Conservation (phyloP, 2,329 filamentous ascomycete species). For the Zalaria sp. region DNA sequence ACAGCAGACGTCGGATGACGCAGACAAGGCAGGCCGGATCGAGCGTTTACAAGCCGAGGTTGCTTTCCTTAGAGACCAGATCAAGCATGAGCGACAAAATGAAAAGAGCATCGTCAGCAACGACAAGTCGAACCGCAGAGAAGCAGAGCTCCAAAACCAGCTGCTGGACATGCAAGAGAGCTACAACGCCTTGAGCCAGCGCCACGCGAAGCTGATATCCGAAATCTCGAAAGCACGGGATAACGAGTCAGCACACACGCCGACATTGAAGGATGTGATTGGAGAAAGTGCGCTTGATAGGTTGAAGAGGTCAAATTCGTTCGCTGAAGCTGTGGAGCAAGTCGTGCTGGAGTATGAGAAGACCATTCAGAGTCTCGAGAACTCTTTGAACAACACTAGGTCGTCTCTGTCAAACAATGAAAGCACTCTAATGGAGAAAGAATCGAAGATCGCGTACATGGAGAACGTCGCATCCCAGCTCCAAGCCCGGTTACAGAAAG, state of each 20-base stretch:
- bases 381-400: conserved; percentile 79
- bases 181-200: conserved; percentile 78
- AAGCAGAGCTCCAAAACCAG: conserved; percentile 85
- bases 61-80: conserved; percentile 83
- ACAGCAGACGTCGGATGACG: conserved; percentile 75
- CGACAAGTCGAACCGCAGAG: conserved; percentile 37
- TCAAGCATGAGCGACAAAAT: conserved; percentile 42
- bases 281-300: conserved; percentile 75
- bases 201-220: conserved; percentile 88
- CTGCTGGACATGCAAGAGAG: conserved; percentile 87
- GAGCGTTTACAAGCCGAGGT: conserved; percentile 90
- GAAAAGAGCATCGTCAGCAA: conserved; percentile 1
- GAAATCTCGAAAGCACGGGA: conserved; percentile 82
- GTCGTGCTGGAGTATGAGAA: conserved; percentile 97
- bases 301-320: conserved; percentile 86
- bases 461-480: conserved; percentile 88
- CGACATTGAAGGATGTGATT: conserved; percentile 45
- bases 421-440: conserved; percentile 76
- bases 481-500: conserved; percentile 78
- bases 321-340: conserved; percentile 89
- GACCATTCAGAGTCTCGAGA: conserved; percentile 87
- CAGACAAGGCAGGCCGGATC: conserved; percentile 86
- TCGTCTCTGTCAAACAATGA: conserved; percentile 73
- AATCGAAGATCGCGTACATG: conserved; percentile 83
- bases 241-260: conserved; percentile 38